Conservation (phyloP, 768 basidiomycete species). For the Russula sp. region DNA sequence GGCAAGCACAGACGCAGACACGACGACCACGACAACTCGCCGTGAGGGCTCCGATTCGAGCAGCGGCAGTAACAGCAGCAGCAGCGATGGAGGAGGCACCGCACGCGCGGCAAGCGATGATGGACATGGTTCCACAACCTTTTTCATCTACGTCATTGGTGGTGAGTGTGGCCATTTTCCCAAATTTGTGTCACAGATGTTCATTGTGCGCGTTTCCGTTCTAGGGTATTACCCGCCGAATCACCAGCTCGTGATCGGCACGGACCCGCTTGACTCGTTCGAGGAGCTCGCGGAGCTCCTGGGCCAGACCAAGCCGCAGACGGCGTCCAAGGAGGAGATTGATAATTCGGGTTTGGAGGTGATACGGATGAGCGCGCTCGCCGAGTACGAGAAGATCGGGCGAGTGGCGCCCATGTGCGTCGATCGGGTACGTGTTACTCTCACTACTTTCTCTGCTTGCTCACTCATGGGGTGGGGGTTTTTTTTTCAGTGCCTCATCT, state of each 20-base stretch:
- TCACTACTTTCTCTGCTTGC: too few species aligned
- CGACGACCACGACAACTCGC: conserved; percentile 14
- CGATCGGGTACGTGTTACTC: conserved; percentile 57
- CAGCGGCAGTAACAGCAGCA: too few species aligned
- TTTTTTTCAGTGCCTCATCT: conserved; percentile 64
- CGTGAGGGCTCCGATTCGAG: conserved; percentile 17
- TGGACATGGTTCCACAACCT: conserved; percentile 50
- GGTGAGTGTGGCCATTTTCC: too few species aligned
- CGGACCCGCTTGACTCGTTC: conserved; percentile 66
- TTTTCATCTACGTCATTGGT: conserved; percentile 87
- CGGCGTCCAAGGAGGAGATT: conserved; percentile 77
- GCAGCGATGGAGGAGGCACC: neutral
- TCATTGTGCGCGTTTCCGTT: too few species aligned
- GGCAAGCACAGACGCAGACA: neutral
- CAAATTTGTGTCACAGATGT: too few species aligned
- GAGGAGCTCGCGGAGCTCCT: conserved; percentile 81
- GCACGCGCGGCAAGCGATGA: conserved; percentile 13
- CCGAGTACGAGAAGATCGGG: conserved; percentile 39
- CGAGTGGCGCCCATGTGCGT: conserved; percentile 55
- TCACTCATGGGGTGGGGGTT: neutral
- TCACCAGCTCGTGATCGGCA: conserved; percentile 81
- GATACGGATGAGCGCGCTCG: conserved; percentile 41
- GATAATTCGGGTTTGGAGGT: conserved; percentile 75
- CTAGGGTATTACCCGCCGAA: conserved; percentile 88
- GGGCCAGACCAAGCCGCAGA: conserved; percentile 76